Percentiles rank a stretch among this genome's conserved stretches.
These are phyloP conservation scores for Cucurbitaria berberidis DNA, from an alignment of 2,329 filamentous ascomycete species.

Conservation along the genomic window DNA sequence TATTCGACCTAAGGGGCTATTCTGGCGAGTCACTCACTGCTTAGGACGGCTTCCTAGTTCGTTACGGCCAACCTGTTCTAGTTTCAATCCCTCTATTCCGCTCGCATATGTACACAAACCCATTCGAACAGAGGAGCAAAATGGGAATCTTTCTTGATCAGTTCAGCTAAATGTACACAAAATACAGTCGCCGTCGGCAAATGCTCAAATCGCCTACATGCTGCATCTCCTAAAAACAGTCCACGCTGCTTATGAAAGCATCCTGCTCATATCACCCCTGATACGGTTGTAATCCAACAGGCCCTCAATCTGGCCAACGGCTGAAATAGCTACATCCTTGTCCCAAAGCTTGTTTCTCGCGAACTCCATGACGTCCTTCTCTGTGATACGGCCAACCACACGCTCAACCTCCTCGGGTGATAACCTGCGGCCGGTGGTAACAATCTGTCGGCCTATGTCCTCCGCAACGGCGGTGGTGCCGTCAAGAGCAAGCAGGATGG, in stretches of 20 bases:
- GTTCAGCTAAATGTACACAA: slow-evolving; percentile 45
- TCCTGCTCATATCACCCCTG: slow-evolving; percentile 86
- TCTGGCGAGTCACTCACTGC: too few species aligned
- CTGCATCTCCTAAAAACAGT: neutral
- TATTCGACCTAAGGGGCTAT: neutral
- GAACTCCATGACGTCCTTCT: slow-evolving; percentile 97
- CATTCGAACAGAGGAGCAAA: neutral
- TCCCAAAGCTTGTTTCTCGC: slow-evolving; percentile 96
- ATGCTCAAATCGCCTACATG: slow-evolving; percentile 13
- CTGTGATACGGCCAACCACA: slow-evolving; percentile 84
- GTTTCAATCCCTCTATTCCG: slow-evolving; percentile 1
- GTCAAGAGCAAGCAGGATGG: slow-evolving; percentile 94
- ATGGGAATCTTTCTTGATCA: slow-evolving; percentile 35
- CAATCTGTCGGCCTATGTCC: slow-evolving; percentile 97
- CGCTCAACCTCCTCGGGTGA: slow-evolving; percentile 93
- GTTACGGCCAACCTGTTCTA: too few species aligned
- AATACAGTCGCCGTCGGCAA: slow-evolving; percentile 37
- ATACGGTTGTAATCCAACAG: slow-evolving; percentile 76
- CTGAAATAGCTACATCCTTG: slow-evolving; percentile 91
- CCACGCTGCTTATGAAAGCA: slow-evolving; percentile 51
- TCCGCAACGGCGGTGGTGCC: slow-evolving; percentile 97
- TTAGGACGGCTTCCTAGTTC: too few species aligned
- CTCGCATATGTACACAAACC: slow-evolving; percentile 6
- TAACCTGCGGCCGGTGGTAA: slow-evolving; percentile 94
- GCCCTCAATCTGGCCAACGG: slow-evolving; percentile 91